phyloP scores from a whole-genome alignment of 129 eudicot genomes.

The Scalesia atractyloides region DNA sequence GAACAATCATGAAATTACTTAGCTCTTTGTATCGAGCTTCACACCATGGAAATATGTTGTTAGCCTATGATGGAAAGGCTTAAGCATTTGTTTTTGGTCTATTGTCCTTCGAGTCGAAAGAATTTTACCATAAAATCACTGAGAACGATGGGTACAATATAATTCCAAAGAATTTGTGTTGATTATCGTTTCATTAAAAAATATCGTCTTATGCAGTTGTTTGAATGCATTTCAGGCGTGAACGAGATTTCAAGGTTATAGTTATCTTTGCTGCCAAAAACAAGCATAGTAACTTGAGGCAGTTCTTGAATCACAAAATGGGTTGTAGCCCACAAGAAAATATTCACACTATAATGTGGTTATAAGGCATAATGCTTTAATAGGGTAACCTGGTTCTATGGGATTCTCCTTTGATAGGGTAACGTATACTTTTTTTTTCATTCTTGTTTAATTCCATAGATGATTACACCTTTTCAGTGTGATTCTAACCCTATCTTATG shows the following conservation, averaged over 20 bases:
- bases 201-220: neutral
- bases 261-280: constrained; percentile 61
- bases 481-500: neutral
- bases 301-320: constrained; percentile 43
- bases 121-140: constrained; percentile 45
- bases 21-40: constrained; percentile 25
- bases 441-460: too few relatives aligned
- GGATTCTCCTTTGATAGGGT: too few relatives aligned
- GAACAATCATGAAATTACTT: constrained; percentile 43
- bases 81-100: constrained; percentile 60
- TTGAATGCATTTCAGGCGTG: constrained; percentile 40
- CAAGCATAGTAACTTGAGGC: constrained; percentile 48
- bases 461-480: neutral
- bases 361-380: constrained; percentile 48
- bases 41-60: constrained; percentile 39
- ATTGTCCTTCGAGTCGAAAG: constrained; percentile 62
- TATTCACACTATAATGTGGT: constrained; percentile 77
- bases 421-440: neutral
- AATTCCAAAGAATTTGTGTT: neutral
- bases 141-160: constrained; percentile 32
- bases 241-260: constrained; percentile 49
- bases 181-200: neutral
- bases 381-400: constrained; percentile 15
- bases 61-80: constrained; percentile 77
- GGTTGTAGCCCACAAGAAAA: constrained; percentile 65